Evolutionary conservation across 2,329 filamentous ascomycete genomes (phyloP).

Genomic region (Chaetomium sp.): DNA sequence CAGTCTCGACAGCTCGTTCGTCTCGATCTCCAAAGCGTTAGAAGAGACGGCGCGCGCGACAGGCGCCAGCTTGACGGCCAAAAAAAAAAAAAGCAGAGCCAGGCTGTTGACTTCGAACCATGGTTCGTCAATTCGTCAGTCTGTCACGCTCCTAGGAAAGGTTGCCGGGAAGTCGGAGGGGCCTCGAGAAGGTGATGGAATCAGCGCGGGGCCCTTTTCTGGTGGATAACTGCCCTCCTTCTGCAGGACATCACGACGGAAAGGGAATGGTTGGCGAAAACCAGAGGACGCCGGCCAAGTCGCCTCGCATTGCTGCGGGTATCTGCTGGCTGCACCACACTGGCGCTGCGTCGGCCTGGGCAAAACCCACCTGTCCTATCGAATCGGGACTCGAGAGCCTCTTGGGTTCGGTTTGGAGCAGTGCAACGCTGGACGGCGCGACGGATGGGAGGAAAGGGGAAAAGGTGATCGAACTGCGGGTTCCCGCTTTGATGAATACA

Average conservation of each 20-base stretch:
- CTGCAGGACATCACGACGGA: conserved; percentile 20
- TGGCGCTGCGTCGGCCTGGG: conserved; percentile 1
- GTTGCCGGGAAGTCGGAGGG: background rate
- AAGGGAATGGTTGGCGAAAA: conserved; percentile 17
- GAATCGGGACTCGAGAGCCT: conserved; percentile 3
- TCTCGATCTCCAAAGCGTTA: background rate
- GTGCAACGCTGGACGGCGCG: conserved; percentile 2
- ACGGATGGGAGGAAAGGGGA: background rate
- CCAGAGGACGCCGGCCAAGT: conserved; percentile 23
- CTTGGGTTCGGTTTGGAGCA: background rate
- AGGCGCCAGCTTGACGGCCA: conserved; percentile 3
- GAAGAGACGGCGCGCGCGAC: conserved; percentile 3
- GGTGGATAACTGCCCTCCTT: conserved; percentile 9
- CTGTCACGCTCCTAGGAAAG: background rate
- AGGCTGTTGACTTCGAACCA: conserved; percentile 4
- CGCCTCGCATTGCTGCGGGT: conserved; percentile 20
- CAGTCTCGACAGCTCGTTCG: background rate
- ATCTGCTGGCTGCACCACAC: conserved; percentile 18
- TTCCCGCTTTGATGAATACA: conserved; percentile 5
- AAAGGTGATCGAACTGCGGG: conserved; percentile 2
- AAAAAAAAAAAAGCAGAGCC: background rate
- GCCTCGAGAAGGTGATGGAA: background rate
- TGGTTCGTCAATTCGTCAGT: conserved; percentile 13
- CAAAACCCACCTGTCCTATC: background rate
- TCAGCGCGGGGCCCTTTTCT: conserved; percentile 6